Conservation (phyloP, 306 rosid genomes). For the Rubus parviflorus region DNA sequence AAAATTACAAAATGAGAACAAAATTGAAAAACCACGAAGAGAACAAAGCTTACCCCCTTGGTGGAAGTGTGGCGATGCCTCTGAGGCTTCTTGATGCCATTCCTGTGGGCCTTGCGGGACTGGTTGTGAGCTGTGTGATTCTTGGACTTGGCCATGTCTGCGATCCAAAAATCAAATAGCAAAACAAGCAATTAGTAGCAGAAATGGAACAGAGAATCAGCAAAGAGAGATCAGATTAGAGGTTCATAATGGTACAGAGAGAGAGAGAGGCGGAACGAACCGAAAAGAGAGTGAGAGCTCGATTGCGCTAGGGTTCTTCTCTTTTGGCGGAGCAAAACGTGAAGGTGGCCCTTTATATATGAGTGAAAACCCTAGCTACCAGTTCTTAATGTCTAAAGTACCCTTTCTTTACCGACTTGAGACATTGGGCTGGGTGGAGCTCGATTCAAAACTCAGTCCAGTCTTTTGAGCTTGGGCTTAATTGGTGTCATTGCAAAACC, state of each 20-base stretch:
- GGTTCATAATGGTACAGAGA: too few species aligned
- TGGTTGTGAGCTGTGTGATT: slow-evolving; percentile 99
- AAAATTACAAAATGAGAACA: not conserved
- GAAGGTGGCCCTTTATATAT: slow-evolving; percentile 11
- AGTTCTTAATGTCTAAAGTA: slow-evolving; percentile 18
- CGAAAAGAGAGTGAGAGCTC: slow-evolving; percentile 4
- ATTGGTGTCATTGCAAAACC: too few species aligned
- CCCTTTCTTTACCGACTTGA: not conserved
- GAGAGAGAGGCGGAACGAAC: slow-evolving; percentile 7
- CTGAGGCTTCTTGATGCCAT: slow-evolving; percentile 95
- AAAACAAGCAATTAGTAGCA: not conserved
- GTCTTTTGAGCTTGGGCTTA: not conserved
- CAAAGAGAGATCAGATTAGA: not conserved
- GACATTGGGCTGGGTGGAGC: not conserved
- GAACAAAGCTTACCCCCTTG: slow-evolving; percentile 64
- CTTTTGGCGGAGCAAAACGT: not conserved
- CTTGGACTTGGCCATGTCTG: slow-evolving; percentile 99
- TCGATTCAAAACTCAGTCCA: not conserved
- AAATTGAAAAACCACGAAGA: not conserved
- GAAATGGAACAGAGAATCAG: not conserved
- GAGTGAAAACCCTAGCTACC: slow-evolving; percentile 43
- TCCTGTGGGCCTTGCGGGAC: slow-evolving; percentile 94
- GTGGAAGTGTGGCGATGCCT: slow-evolving; percentile 97
- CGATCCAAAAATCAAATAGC: not conserved
- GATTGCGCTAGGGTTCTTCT: slow-evolving; percentile 34